Base-by-base conservation (phyloP, 2,329 filamentous ascomycete genomes). In the Exophiala xenobiotica region DNA sequence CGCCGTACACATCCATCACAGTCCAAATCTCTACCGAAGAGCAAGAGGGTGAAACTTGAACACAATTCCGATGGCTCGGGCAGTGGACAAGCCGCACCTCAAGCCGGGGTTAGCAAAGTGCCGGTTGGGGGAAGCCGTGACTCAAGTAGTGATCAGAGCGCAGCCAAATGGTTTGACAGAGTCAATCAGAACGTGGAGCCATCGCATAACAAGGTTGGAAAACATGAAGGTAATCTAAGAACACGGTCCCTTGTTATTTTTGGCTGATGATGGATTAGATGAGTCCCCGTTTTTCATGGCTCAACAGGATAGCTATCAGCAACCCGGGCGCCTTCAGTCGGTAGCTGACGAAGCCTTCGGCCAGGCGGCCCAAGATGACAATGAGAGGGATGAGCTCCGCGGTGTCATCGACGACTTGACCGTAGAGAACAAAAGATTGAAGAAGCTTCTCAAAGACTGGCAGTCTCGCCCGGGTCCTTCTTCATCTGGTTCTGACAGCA, bases 321-420 rank as follows among this genome's bases (percentile, higher is more conserved):
- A 46, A 11, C 22, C 24, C 11, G 46, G 23, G 8, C 53, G 56
- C 42, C 39, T 59, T 12, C 52, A 52, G 39, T 57, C 58, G 23
- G 53, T 58, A 22, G 22, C 61, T 51, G 53, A 57, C 46, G 44
- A 63, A 57, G 53, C 35, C 52, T 62, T 56, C 57, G 56, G 52
- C 45, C 60, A 62, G 11, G 58, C 53, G 14, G 33, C 39, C 53
- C 33, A 58, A 60, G 57, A 67, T 38, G 74, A 72, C 23, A 88
- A 81, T 64, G 85, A 83, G 44, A 82, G 80, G 22, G 87, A 88
- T 50, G 88, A 91, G 49, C 91, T 83, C 54, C 78, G 89, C 40
- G 86, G 86, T 59, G 88, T 95, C 12, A 95, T 95, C 41, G 89
- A 95, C 62, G 90, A 95, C 65, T 69, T 95, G 52, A 95, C 89